Evolutionary conservation across 1,139 yeast species (phyloP).

Genomic region (Hanseniaspora gamundiae): DNA sequence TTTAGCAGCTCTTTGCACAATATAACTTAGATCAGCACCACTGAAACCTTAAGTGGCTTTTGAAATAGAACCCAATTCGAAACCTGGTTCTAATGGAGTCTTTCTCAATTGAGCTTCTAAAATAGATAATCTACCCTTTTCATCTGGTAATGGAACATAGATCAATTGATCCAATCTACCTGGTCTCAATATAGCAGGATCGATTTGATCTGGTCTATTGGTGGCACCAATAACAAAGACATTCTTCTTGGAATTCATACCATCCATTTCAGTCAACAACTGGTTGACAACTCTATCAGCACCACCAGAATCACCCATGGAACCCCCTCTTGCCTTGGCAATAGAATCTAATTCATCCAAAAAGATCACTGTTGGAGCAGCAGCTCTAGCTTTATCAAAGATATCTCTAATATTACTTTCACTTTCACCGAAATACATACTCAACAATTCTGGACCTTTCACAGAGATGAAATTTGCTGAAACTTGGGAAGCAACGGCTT

Average conservation of each 20-base stretch:
- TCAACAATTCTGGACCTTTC: constrained; percentile 91
- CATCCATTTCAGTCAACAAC: constrained; percentile 97
- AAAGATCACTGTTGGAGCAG: constrained; percentile 96
- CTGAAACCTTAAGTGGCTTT: constrained; percentile 92
- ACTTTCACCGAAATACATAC: constrained; percentile 99
- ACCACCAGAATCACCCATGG: constrained; percentile 92
- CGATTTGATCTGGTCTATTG: constrained; percentile 97
- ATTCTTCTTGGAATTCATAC: constrained; percentile 98
- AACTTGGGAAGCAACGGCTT: constrained; percentile 97
- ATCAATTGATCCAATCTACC: constrained; percentile 98
- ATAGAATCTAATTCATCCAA: constrained; percentile 96
- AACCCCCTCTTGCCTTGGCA: constrained; percentile 95
- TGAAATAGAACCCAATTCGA: constrained; percentile 79
- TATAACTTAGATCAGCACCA: constrained; percentile 96
- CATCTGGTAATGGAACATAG: constrained; percentile 97
- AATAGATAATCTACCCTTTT: constrained; percentile 83
- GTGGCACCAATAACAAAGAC: constrained; percentile 99
- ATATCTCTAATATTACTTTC: constrained; percentile 95
- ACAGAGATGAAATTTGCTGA: constrained; percentile 94
- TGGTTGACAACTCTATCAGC: constrained; percentile 99
- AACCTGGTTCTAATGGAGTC: constrained; percentile 96
- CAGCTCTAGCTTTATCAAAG: constrained; percentile 96
- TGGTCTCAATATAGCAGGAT: constrained; percentile 96
- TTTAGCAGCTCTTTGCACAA: constrained; percentile 97
- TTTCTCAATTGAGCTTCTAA: constrained; percentile 93